Conservation (phyloP, 129 eudicot species). For the Scalesia atractyloides region DNA sequence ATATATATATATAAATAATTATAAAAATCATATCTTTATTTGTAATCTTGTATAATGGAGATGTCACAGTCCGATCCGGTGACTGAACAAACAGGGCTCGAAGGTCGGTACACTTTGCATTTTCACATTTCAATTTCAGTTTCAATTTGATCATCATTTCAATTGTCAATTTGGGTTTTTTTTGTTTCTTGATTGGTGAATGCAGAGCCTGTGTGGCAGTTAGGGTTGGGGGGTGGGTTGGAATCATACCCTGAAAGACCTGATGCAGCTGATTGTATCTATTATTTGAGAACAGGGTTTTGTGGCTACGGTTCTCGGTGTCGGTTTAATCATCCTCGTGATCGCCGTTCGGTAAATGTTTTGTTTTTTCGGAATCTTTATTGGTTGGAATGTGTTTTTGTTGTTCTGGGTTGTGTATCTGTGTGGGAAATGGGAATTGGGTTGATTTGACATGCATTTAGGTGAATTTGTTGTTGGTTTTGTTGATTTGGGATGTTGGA, state of each 20-base stretch:
- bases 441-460: slow-evolving; percentile 14
- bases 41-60: slow-evolving; percentile 42
- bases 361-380: not conserved
- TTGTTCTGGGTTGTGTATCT: slow-evolving; percentile 16
- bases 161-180: slow-evolving; percentile 19
- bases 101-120: slow-evolving; percentile 54
- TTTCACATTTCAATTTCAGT: slow-evolving; percentile 31
- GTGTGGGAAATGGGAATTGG: slow-evolving; percentile 10
- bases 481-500: too few relatives aligned
- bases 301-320: slow-evolving; percentile 84
- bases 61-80: slow-evolving; percentile 64
- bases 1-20: too few relatives aligned
- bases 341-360: slow-evolving; percentile 62
- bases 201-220: slow-evolving; percentile 89
- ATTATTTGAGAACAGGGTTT: slow-evolving; percentile 75
- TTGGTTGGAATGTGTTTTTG: slow-evolving; percentile 6
- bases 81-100: slow-evolving; percentile 63
- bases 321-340: slow-evolving; percentile 91
- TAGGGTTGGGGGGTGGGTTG: slow-evolving; percentile 58
- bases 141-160: slow-evolving; percentile 20
- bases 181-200: slow-evolving; percentile 31
- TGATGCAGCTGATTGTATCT: slow-evolving; percentile 74
- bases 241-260: slow-evolving; percentile 82
- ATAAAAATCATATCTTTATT: too few relatives aligned
- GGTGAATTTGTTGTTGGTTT: not conserved